Conservation (phyloP, 2,329 filamentous ascomycete species). For the Aurifilum marmelostoma region DNA sequence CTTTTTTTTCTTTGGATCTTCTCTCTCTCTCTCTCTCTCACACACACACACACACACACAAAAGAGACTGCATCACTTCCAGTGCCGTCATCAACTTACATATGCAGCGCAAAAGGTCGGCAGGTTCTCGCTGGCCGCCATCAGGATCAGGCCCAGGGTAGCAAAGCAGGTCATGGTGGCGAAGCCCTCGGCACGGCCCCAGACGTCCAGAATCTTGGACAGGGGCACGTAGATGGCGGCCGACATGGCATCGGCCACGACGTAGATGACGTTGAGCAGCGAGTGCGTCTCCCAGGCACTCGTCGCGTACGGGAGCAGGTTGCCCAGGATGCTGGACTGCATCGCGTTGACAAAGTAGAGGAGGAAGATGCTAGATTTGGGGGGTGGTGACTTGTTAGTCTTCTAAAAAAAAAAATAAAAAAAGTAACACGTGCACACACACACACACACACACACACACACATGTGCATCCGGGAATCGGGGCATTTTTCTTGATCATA, state of each 20-base stretch:
- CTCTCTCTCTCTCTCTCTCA: neutral
- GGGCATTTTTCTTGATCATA: no score
- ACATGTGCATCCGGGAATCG: neutral
- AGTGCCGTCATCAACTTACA: no score
- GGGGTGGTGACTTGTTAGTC: neutral
- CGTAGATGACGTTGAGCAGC: conserved; percentile 54
- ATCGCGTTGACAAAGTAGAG: conserved; percentile 57
- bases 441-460: no score
- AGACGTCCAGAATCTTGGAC: conserved; percentile 53
- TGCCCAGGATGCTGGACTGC: conserved; percentile 46
- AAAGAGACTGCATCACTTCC: no score
- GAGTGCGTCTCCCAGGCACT: conserved; percentile 57
- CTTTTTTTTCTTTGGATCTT: neutral
- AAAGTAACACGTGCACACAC: no score
- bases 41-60: no score
- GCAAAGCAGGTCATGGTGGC: conserved; percentile 44
- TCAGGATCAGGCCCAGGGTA: conserved; percentile 59
- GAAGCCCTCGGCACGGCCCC: conserved; percentile 51
- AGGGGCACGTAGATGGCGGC: conserved; percentile 60
- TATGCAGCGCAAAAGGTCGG: conserved; percentile 51
- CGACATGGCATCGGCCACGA: conserved; percentile 56
- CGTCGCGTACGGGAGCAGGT: conserved; percentile 50
- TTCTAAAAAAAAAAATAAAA: no score
- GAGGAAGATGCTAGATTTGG: conserved; percentile 46
- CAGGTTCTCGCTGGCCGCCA: conserved; percentile 60